phyloP scores from a whole-genome alignment of 352 stramenopile genomes.

The Phytophthora boehmeriae region DNA sequence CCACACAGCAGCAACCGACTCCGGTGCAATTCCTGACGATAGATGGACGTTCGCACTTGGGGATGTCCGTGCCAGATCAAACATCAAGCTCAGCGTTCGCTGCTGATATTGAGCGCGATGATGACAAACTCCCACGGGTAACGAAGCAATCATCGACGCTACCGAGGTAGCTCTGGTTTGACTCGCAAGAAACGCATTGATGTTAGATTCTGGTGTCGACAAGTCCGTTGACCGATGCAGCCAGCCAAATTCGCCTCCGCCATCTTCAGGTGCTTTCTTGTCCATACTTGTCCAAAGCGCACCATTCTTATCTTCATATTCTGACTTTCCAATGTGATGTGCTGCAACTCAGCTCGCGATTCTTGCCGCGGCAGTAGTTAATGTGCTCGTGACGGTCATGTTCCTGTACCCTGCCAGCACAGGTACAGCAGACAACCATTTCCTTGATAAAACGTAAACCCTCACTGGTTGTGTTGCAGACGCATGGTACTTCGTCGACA shows the following conservation, averaged over 20 bases:
- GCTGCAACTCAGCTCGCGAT: constrained; percentile 17
- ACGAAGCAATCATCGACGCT: not conserved
- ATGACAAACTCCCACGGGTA: constrained; percentile 27
- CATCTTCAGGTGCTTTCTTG: constrained; percentile 45
- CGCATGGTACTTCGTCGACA: constrained; percentile 59
- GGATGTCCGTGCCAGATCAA: constrained; percentile 26
- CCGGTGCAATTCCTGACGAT: constrained; percentile 60
- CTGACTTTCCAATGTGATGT: not conserved
- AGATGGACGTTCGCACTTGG: constrained; percentile 51
- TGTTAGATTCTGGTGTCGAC: constrained; percentile 49
- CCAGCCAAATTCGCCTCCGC: constrained; percentile 41
- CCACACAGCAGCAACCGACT: constrained; percentile 6
- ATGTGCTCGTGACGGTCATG: constrained; percentile 32
- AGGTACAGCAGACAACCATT: constrained; percentile 19
- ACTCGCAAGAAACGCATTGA: not conserved
- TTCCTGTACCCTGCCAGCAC: constrained; percentile 34
- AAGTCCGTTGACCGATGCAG: constrained; percentile 35
- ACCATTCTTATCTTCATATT: not conserved
- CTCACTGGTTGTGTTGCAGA: constrained; percentile 20
- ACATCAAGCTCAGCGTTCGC: constrained; percentile 3
- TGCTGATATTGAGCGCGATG: constrained; percentile 10
- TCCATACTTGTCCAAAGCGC: too few species aligned
- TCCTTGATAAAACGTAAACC: not conserved
- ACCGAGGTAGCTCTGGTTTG: not conserved
- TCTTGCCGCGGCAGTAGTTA: constrained; percentile 14